Conservation (phyloP, 768 basidiomycete genomes). For the Austroboletus festivus region DNA sequence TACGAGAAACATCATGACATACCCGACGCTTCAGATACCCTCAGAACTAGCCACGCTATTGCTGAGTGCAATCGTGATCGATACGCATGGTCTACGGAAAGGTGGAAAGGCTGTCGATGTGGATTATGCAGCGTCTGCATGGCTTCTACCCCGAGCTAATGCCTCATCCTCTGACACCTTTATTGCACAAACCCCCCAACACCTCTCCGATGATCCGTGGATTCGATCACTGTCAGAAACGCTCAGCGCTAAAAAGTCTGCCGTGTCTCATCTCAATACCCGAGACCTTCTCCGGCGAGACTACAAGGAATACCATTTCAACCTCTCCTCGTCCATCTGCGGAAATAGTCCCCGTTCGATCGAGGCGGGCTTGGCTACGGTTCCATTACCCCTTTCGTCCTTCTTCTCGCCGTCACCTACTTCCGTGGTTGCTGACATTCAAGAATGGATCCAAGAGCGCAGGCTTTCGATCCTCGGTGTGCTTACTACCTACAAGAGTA, state of each 20-base stretch:
- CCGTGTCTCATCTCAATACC: constrained; percentile 63
- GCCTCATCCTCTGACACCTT: constrained; percentile 25
- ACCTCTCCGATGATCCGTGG: constrained; percentile 37
- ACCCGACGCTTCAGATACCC: constrained; percentile 35
- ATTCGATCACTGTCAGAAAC: constrained; percentile 52
- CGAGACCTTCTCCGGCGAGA: constrained; percentile 88
- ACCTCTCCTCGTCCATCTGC: constrained; percentile 33
- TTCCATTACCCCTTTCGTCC: constrained; percentile 63
- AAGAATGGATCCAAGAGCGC: constrained; percentile 64
- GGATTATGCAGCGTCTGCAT: constrained; percentile 63
- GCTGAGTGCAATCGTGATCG: constrained; percentile 77
- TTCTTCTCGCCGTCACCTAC: constrained; percentile 33
- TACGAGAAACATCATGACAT: constrained; percentile 34
- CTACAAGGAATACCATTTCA: constrained; percentile 81
- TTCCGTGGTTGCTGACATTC: constrained; percentile 19
- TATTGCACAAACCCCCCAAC: constrained; percentile 14
- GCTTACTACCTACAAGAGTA: constrained; percentile 64
- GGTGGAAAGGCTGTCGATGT: constrained; percentile 71
- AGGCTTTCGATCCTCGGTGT: constrained; percentile 70
- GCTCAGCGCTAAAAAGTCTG: constrained; percentile 51
- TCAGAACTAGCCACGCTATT: constrained; percentile 74
- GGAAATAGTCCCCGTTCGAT: constrained; percentile 36
- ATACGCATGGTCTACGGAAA: constrained; percentile 75
- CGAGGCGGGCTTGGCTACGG: constrained; percentile 76
- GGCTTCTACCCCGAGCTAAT: constrained; percentile 60